Conservation (phyloP, 1,284 basidiomycete genomes). For the Cutaneotrichosporon arboriforme region DNA sequence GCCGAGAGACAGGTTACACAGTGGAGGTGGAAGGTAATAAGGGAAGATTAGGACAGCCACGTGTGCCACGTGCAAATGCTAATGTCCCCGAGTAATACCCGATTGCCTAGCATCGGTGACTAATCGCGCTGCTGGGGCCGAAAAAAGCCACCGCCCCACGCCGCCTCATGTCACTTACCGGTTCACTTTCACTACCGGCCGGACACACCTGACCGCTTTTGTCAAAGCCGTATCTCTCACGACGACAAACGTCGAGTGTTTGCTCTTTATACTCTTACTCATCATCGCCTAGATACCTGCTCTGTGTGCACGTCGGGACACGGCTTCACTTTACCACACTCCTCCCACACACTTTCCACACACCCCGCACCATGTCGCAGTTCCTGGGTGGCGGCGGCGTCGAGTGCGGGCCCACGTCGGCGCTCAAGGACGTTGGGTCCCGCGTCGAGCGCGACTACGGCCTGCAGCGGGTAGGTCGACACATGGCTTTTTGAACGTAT, state of each 20-base stretch:
- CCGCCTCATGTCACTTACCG: no score
- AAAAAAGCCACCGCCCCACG: no score
- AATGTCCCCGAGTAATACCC: no score
- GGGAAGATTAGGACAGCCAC: no score
- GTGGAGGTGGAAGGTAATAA: no score
- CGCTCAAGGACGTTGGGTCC: constrained; percentile 34
- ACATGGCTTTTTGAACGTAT: background rate
- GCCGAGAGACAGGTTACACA: no score
- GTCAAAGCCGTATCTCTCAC: no score
- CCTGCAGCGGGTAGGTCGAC: constrained; percentile 31
- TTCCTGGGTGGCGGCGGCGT: constrained; percentile 35
- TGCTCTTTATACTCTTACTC: background rate
- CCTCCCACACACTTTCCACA: background rate
- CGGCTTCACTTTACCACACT: background rate
- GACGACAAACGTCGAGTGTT: background rate
- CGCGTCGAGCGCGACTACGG: constrained; percentile 38
- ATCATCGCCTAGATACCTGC: background rate
- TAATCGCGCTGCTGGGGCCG: no score
- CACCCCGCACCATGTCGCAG: constrained; percentile 25
- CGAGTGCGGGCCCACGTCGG: constrained; percentile 37
- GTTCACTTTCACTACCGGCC: no score
- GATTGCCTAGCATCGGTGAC: no score
- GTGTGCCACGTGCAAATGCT: no score
- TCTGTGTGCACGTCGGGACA: background rate
- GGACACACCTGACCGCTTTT: no score